These are phyloP conservation scores for Circinella umbellata DNA, from an alignment of 371 early-diverging fungal species.

Conservation along the genomic window DNA sequence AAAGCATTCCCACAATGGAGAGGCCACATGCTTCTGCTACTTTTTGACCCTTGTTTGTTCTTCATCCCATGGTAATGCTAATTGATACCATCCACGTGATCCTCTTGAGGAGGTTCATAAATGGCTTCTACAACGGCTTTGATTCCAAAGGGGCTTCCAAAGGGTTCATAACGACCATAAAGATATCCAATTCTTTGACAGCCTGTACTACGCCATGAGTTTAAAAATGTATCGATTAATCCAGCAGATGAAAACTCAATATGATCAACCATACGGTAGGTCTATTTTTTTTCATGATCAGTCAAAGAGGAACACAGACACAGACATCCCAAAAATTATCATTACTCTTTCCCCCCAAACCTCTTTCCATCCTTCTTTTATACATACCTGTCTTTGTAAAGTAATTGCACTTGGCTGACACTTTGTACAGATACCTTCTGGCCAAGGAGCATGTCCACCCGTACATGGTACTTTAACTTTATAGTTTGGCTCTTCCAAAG, in stretches of 20 bases:
- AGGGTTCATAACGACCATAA: slow-evolving; percentile 94
- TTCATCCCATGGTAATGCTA: slow-evolving; percentile 61
- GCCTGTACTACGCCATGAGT: slow-evolving; percentile 89
- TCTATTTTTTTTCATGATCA: slow-evolving; percentile 40
- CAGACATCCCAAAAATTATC: too few species aligned
- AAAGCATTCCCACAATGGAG: slow-evolving; percentile 90
- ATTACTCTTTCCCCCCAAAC: too few species aligned
- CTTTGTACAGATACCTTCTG: slow-evolving; percentile 95
- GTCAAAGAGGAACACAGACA: too few species aligned
- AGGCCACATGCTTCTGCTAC: slow-evolving; percentile 83
- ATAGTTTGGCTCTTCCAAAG: slow-evolving; percentile 85
- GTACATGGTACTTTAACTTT: slow-evolving; percentile 83
- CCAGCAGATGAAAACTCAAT: slow-evolving; percentile 94
- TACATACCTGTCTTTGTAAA: slow-evolving; percentile 82
- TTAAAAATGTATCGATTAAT: slow-evolving; percentile 89
- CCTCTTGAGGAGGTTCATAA: slow-evolving; percentile 94
- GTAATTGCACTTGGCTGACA: slow-evolving; percentile 97
- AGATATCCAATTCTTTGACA: slow-evolving; percentile 93
- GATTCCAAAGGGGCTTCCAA: slow-evolving; percentile 93
- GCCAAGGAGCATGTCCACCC: slow-evolving; percentile 90
- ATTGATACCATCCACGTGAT: slow-evolving; percentile 83
- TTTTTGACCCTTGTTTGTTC: slow-evolving; percentile 66
- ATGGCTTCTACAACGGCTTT: slow-evolving; percentile 98
- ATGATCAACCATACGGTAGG: slow-evolving; percentile 98
- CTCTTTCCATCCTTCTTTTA: neutral